These are phyloP conservation scores for Tuber borchii DNA, from an alignment of 495 filamentous ascomycete species.

Conservation along the genomic window DNA sequence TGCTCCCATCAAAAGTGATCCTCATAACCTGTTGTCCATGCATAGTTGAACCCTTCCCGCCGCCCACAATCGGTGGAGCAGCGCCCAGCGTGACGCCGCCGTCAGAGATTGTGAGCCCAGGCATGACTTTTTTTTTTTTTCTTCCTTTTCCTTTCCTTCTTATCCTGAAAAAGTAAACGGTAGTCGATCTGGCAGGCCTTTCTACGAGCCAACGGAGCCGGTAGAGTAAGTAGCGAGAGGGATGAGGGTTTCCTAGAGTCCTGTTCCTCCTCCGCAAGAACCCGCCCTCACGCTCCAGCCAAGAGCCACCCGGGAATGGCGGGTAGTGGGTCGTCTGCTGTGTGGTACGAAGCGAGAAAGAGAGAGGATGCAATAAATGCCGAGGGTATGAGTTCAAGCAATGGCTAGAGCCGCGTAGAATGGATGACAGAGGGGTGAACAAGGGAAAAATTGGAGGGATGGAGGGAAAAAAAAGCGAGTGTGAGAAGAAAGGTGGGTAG, in stretches of 20 bases:
- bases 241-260: slow-evolving; percentile 7
- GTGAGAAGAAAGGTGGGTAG: background rate
- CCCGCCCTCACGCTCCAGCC: slow-evolving; percentile 16
- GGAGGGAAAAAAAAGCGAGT: background rate
- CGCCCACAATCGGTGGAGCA: slow-evolving; percentile 16
- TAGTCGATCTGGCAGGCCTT: background rate
- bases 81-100: slow-evolving; percentile 28
- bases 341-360: background rate
- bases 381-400: background rate
- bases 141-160: background rate
- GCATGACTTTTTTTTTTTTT: slow-evolving; percentile 17
- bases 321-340: background rate
- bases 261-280: slow-evolving; percentile 28
- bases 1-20: slow-evolving; percentile 51
- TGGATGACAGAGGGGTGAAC: background rate
- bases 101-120: slow-evolving; percentile 31
- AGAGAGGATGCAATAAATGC: background rate
- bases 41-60: slow-evolving; percentile 18
- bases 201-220: background rate
- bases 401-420: background rate
- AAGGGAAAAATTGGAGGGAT: background rate
- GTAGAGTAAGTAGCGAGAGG: background rate
- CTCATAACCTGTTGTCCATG: slow-evolving; percentile 52
- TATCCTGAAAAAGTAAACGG: background rate
- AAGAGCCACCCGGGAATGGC: background rate